Percentiles rank a stretch among this genome's conserved stretches.
Conservation (phyloP, 108 stramenopile species). For the Mayamaea pseudoterrestris region DNA sequence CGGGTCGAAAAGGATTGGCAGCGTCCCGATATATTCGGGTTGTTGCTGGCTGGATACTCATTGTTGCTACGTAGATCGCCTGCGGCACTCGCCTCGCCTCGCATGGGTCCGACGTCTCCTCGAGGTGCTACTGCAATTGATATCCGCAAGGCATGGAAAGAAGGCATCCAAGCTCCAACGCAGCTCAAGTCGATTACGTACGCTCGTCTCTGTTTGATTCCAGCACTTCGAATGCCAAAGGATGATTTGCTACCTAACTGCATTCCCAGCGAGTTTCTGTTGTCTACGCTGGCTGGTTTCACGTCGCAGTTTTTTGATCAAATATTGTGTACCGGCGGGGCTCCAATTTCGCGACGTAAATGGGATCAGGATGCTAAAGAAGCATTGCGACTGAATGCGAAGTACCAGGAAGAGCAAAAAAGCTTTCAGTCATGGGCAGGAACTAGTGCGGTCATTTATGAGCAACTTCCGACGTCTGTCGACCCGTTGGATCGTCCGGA, state of each 20-base stretch:
- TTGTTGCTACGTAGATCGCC: conserved; percentile 39
- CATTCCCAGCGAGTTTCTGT: conserved; percentile 44
- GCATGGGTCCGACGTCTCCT: conserved; percentile 11
- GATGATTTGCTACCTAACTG: conserved; percentile 6
- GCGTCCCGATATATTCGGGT: conserved; percentile 56
- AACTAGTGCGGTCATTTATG: conserved; percentile 6
- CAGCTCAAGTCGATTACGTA: conserved; percentile 61
- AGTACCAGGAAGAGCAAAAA: conserved; percentile 32
- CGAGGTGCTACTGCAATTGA: conserved; percentile 13
- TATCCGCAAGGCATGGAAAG: conserved; percentile 25
- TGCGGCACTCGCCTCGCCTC: conserved; percentile 25
- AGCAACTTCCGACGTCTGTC: conserved; percentile 12
- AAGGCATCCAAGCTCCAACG: conserved; percentile 37
- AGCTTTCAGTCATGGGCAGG: conserved; percentile 52
- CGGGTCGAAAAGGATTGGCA: conserved; percentile 35
- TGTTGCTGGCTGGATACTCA: conserved; percentile 50
- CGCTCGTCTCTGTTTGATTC: conserved; percentile 48
- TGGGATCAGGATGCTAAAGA: conserved; percentile 59
- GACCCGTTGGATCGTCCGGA: conserved; percentile 73
- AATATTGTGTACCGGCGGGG: conserved; percentile 20
- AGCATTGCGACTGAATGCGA: conserved; percentile 34
- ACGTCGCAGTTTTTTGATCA: conserved; percentile 50
- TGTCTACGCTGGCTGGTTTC: conserved; percentile 53
- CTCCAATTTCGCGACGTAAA: conserved; percentile 54
- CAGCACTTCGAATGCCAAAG: conserved; percentile 20